Evolutionary conservation across 257 asterid species (phyloP).

Genomic region (Plectranthus barbatus): DNA sequence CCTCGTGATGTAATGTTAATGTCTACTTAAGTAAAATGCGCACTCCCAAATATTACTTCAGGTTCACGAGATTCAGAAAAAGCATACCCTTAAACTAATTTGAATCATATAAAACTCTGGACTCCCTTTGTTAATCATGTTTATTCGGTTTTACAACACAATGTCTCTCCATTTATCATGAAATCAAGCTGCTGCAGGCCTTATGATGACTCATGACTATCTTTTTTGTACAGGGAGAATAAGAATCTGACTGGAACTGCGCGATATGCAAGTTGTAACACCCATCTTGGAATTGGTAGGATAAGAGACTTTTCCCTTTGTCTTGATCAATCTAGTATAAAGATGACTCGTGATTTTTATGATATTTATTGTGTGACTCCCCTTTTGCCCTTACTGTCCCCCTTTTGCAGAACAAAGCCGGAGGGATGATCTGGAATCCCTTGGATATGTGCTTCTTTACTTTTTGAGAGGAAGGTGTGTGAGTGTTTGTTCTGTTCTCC

Average conservation of each 20-base stretch:
- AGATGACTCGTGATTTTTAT: neutral
- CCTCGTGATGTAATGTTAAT: conserved; percentile 3
- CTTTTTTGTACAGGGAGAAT: conserved; percentile 62
- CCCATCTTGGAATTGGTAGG: conserved; percentile 96
- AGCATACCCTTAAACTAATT: neutral
- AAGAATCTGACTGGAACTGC: conserved; percentile 94
- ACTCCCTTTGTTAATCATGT: neutral
- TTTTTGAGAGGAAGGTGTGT: conserved; percentile 92
- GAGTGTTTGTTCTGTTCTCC: neutral
- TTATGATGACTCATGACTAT: neutral
- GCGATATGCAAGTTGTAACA: conserved; percentile 95
- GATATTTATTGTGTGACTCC: conserved; percentile 3
- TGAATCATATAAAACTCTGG: neutral
- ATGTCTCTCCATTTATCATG: neutral
- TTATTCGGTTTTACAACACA: neutral
- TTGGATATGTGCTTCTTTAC: conserved; percentile 89
- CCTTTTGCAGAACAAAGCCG: conserved; percentile 82
- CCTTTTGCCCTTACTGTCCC: neutral
- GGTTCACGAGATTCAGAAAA: neutral
- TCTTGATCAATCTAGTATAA: neutral
- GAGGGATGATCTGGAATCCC: conserved; percentile 91
- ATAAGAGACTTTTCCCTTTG: neutral
- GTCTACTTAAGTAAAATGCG: neutral
- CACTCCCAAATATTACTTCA: neutral
- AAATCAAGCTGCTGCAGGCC: conserved; percentile 2